These are phyloP conservation scores for Dictyophora rubrovolvata DNA, from an alignment of 768 basidiomycete species.

Conservation along the genomic window DNA sequence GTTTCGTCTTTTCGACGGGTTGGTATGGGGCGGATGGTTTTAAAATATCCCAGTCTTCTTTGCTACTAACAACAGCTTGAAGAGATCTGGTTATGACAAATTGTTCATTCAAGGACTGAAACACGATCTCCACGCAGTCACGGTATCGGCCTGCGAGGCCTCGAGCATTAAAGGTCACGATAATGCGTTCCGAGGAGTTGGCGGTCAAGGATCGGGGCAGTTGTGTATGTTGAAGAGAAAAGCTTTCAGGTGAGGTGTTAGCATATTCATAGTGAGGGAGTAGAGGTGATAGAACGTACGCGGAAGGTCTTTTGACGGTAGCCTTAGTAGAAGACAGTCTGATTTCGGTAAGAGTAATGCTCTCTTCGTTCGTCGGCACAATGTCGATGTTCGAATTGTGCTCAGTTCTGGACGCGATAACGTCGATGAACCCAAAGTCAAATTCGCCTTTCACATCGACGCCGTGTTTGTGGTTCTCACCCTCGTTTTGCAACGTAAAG, in stretches of 20 bases:
- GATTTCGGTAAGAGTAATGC: background rate
- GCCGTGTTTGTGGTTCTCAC: conserved; percentile 35
- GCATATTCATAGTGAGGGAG: background rate
- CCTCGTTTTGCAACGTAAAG: no score
- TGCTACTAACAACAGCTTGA: conserved; percentile 36
- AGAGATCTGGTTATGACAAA: conserved; percentile 41
- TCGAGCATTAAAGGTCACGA: conserved; percentile 6
- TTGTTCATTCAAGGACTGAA: conserved; percentile 18
- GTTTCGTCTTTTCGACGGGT: conserved; percentile 4
- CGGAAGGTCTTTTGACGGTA: background rate
- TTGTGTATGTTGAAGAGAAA: background rate
- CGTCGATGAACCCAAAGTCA: conserved; percentile 43
- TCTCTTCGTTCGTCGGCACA: background rate
- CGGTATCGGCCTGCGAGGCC: conserved; percentile 28
- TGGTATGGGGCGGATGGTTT: conserved; percentile 35
- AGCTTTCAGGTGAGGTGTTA: background rate
- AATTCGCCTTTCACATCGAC: conserved; percentile 26
- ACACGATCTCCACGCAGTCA: conserved; percentile 39
- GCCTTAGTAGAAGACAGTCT: conserved; percentile 1
- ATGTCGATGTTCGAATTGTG: background rate
- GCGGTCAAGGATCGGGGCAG: background rate
- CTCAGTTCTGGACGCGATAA: background rate
- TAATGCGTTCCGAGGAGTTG: background rate
- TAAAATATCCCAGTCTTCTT: conserved; percentile 38
- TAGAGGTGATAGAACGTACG: background rate